Percentiles rank a stretch among this genome's conserved stretches.
Evolutionary conservation across 2,329 filamentous ascomycete genomes (phyloP).

Genomic region (Pyrenophora teres): DNA sequence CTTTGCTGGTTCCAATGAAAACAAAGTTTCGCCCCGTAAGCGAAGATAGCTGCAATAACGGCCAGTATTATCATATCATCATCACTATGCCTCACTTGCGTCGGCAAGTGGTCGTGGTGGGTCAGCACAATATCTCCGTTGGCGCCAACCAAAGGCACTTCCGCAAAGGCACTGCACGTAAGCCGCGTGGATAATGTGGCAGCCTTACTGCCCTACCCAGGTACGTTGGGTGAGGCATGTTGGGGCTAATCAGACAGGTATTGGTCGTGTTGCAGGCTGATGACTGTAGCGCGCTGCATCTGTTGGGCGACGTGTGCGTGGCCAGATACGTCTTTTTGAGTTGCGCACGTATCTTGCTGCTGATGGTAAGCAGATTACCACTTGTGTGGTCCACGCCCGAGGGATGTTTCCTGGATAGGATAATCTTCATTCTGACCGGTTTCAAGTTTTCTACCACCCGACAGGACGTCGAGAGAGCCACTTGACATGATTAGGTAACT

Average conservation of each 20-base stretch:
- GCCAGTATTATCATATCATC: neutral
- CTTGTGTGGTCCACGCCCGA: too few relatives aligned
- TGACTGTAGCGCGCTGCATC: too few relatives aligned
- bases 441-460: too few relatives aligned
- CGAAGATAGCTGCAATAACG: too few relatives aligned
- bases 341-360: too few relatives aligned
- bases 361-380: too few relatives aligned
- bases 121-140: slow-evolving; percentile 6
- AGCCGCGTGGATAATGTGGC: slow-evolving; percentile 6
- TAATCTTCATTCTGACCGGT: too few relatives aligned
- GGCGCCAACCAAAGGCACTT: neutral
- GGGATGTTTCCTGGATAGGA: too few relatives aligned
- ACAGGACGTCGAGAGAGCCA: too few relatives aligned
- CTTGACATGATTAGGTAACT: neutral
- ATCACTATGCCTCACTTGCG: neutral
- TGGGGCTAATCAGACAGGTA: neutral
- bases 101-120: neutral
- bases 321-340: too few relatives aligned
- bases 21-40: too few relatives aligned
- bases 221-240: neutral
- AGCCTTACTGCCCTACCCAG: slow-evolving; percentile 16
- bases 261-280: neutral
- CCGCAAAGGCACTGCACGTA: slow-evolving; percentile 5
- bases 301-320: too few relatives aligned
- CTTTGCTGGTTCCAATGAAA: neutral